Conservation (phyloP, 352 stramenopile species). For the Phytophthora pisi region DNA sequence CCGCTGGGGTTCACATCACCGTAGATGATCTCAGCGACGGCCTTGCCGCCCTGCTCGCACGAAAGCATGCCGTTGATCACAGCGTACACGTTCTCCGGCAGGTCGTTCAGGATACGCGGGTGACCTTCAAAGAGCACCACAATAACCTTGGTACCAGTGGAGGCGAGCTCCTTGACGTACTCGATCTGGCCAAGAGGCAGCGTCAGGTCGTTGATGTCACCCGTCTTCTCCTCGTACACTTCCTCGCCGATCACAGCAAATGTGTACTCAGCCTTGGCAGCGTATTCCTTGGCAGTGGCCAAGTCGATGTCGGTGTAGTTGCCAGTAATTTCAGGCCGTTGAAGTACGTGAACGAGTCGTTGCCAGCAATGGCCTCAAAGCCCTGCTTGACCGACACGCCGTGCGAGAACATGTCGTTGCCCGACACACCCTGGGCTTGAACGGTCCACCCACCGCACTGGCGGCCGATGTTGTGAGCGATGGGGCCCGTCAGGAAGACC, state of each 20-base stretch:
- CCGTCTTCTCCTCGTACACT: conserved; percentile 73
- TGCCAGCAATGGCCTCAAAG: conserved; percentile 29
- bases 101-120: conserved; percentile 56
- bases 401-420: conserved; percentile 51
- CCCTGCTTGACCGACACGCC: conserved; percentile 51
- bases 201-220: conserved; percentile 72
- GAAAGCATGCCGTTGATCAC: conserved; percentile 72
- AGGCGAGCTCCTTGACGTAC: conserved; percentile 63
- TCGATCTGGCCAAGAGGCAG: conserved; percentile 28
- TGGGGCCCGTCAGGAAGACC: conserved; percentile 62
- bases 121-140: conserved; percentile 70
- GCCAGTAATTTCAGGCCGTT: conserved; percentile 51
- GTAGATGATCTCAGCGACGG: conserved; percentile 80
- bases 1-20: conserved; percentile 32
- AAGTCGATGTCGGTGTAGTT: conserved; percentile 43
- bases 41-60: conserved; percentile 65
- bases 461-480: conserved; percentile 51
- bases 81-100: conserved; percentile 49
- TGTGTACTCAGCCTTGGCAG: conserved; percentile 43
- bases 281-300: conserved; percentile 49
- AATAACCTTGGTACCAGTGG: conserved; percentile 64
- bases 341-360: conserved; percentile 40
- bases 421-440: conserved; percentile 66
- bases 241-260: conserved; percentile 72
- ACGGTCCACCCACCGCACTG: conserved; percentile 71